Base-by-base conservation (phyloP, 2,329 filamentous ascomycete species). In the Arthrobotrys sinensis region DNA sequence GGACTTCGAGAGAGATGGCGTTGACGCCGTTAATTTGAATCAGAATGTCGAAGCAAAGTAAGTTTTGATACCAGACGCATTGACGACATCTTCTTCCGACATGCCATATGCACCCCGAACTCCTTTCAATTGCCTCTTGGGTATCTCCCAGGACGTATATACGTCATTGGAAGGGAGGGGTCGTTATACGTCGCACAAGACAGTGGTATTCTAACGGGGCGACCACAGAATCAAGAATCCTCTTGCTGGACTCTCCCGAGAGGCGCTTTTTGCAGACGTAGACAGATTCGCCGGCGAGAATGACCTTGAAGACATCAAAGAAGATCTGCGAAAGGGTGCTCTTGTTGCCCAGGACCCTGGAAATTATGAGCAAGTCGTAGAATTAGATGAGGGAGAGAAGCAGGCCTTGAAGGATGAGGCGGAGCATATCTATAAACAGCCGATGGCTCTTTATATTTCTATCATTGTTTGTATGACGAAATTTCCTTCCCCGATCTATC, bases 331-430 rank as follows among this genome's bases (percentile, higher is more conserved):
- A 64, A 91, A 91, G 81, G 92, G 91, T 38, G 93, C 92, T 2
- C 86, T 95, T 10, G 88, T 94, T 16, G 92, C 92, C 1, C 91
- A 93, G 83, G 89, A 91, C 80, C 91, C 91, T 0, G 85, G 85
- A 7, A 86, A 87, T 34, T 92, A 88, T 82, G 90, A 92, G 72
- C 85, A 87, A 38, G 87, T 93, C 46, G 85, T 88, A 63, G 88
- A 89, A 10, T 87, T 94, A 1, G 85, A 86, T 68, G 87, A 90
- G 14, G 85, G 86, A 0, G 91, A 92, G 82, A 88, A 90, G 73
- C 85, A 87, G 19, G 86, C 86, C 11, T 86, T 95, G 16, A 85
- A 86, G 46, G 86, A 90, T 73, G 91, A 93, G 83, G 86, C 88
- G 38, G 85, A 88, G 28, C 90, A 93, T 86, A 91, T 90, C 82